Evolutionary conservation across 108 stramenopile genomes (phyloP).

Genomic region (Schizochytrium sp.): DNA sequence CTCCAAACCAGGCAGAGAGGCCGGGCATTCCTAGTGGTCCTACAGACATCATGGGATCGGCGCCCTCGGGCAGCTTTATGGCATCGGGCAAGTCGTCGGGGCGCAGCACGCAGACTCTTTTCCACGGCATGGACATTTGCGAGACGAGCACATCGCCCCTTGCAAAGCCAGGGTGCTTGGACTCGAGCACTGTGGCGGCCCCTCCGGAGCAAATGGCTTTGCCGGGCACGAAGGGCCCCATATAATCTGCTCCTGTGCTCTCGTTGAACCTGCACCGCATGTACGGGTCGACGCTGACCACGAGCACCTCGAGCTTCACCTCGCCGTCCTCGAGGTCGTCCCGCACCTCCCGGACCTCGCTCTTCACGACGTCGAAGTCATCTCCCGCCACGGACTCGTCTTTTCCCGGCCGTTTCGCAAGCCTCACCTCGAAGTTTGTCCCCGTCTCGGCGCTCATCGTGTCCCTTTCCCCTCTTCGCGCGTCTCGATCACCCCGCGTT

Average conservation of each 20-base stretch:
- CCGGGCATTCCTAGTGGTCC: conserved; percentile 10
- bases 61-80: neutral
- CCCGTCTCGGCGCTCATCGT: neutral
- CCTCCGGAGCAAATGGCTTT: neutral
- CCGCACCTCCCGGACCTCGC: neutral
- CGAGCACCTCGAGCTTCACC: neutral
- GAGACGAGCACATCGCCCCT: neutral
- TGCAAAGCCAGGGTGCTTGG: neutral
- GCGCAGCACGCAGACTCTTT: neutral
- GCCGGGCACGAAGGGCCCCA: neutral
- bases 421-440: neutral
- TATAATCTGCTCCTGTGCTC: neutral
- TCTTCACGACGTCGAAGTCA: neutral
- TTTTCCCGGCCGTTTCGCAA: neutral
- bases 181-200: neutral
- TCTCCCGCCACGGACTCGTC: neutral
- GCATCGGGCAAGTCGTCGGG: neutral
- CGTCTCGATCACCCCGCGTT: neutral
- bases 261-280: conserved; percentile 16
- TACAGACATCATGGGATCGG: neutral
- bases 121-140: conserved; percentile 15
- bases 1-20: neutral
- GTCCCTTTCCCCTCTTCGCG: neutral
- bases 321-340: neutral
- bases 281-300: conserved; percentile 18